phyloP scores from a whole-genome alignment of 2,329 filamentous ascomycete species.

The Diaporthe batatas region DNA sequence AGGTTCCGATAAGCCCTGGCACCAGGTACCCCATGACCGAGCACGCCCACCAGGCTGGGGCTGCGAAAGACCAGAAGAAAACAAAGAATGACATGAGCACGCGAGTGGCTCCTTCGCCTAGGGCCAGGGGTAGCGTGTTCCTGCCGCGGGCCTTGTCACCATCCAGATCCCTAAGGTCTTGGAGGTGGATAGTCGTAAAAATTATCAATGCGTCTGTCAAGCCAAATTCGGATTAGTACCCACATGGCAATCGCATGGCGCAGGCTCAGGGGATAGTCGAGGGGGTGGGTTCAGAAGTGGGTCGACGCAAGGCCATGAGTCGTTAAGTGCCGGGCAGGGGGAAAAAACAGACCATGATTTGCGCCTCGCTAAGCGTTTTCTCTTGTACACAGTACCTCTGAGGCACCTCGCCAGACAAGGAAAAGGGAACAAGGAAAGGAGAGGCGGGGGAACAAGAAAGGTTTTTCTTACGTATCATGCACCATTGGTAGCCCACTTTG shows the following conservation, averaged over 20 bases:
- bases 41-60: conserved; percentile 15
- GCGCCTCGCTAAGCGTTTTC: background rate
- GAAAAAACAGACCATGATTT: conserved; percentile 6
- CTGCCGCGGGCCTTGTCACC: conserved; percentile 43
- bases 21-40: background rate
- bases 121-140: conserved; percentile 21
- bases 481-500: conserved; percentile 32
- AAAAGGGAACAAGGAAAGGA: background rate
- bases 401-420: conserved; percentile 1
- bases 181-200: conserved; percentile 44
- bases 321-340: background rate
- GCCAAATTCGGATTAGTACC: background rate
- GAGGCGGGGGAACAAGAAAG: background rate
- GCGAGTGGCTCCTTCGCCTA: conserved; percentile 2
- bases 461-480: background rate
- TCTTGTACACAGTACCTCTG: background rate
- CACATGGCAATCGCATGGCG: conserved; percentile 1
- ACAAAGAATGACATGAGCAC: background rate
- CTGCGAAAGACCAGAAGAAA: conserved; percentile 6
- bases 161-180: conserved; percentile 45
- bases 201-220: background rate
- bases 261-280: background rate
- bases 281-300: background rate
- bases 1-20: background rate
- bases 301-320: background rate